These are phyloP conservation scores for Boechera stricta DNA, from an alignment of 345 rosid genomes.

Conservation along the genomic window DNA sequence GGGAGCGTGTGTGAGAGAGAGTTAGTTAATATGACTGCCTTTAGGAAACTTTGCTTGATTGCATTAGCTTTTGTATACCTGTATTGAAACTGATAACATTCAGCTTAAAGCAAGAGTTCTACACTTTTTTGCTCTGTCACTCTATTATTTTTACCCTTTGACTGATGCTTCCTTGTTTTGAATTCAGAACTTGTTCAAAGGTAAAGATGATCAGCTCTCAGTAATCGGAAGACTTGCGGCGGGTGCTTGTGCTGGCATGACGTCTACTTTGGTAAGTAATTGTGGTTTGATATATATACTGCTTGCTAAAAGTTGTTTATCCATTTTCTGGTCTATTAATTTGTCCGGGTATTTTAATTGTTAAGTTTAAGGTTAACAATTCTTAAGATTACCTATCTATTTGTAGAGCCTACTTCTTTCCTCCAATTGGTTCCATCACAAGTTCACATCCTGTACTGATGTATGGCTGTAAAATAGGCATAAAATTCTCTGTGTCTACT, in stretches of 20 bases:
- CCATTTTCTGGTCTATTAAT: not conserved
- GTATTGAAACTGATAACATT: constrained; percentile 12
- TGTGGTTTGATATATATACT: not conserved
- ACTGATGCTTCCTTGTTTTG: constrained; percentile 39
- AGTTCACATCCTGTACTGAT: constrained; percentile 3
- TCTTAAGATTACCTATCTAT: not conserved
- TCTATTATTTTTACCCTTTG: constrained; percentile 11
- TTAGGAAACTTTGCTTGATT: not conserved
- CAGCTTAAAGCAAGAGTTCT: not conserved
- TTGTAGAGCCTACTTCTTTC: constrained; percentile 10
- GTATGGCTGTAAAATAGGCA: not conserved
- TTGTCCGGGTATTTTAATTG: not conserved
- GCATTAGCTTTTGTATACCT: not conserved
- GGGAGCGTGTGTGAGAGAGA: not conserved
- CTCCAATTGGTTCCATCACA: not conserved
- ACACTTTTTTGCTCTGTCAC: not conserved
- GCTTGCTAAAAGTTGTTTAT: constrained; percentile 1
- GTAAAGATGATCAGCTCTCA: constrained; percentile 79
- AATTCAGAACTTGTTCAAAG: constrained; percentile 75
- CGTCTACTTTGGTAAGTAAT: constrained; percentile 89
- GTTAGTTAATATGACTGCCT: not conserved
- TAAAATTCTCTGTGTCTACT: not conserved
- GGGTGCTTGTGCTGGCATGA: constrained; percentile 99
- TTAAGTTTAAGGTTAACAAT: not conserved
- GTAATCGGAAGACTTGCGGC: constrained; percentile 93